Evolutionary conservation across 1,139 yeast genomes (phyloP), one percentile per base, ranked within the genome.

Genomic region (Protomyces inouyei): DNA sequence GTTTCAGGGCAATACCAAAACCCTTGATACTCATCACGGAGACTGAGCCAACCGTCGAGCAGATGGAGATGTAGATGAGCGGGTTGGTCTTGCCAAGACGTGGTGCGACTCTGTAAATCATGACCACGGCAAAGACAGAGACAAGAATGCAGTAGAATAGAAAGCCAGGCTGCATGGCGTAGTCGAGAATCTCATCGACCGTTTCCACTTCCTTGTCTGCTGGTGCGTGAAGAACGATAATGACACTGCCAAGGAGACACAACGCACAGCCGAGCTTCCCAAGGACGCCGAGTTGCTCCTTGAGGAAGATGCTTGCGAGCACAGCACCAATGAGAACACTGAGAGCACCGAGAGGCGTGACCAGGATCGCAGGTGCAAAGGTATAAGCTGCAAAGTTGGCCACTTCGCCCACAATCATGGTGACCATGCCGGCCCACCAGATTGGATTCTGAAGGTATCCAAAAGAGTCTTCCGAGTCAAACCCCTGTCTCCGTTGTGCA

Each of bases 231-330:
- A 90, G 78, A 35, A 90, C 91, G 67, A 90, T 91, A 65, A 90
- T 87, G n/a, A 90, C 90, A 1, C 95, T 86, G 0, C 97, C 97
- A 75, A 90, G 81, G 64, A 90, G 77, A 75, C 97, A 90, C 64
- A 89, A 87, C 45, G 96, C 95, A 77, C 97, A 91, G 1, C 97
- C 97, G 85, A 91, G 83, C 74, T 87, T 88, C n/a, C 97, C 97
- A 72, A 90, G 78, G 3, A 88, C 83, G 0, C 97, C 97, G 69
- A 90, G 81, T 73, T 88, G 95, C 75, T 90, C 97, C 72, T 88
- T 87, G 69, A 90, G 78, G 73, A 90, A 88, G 3, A 90, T 75
- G 2, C 96, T 87, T 0, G 97, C 97, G 69, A 90, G 78, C 10
- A 90, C 90, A 1, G 97, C 96, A 16, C 93, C 97, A 68, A 90